Evolutionary conservation across 2,329 filamentous ascomycete genomes (phyloP), one percentile per base, ranked within the genome.

Genomic region (Talaromyces pinophilus): DNA sequence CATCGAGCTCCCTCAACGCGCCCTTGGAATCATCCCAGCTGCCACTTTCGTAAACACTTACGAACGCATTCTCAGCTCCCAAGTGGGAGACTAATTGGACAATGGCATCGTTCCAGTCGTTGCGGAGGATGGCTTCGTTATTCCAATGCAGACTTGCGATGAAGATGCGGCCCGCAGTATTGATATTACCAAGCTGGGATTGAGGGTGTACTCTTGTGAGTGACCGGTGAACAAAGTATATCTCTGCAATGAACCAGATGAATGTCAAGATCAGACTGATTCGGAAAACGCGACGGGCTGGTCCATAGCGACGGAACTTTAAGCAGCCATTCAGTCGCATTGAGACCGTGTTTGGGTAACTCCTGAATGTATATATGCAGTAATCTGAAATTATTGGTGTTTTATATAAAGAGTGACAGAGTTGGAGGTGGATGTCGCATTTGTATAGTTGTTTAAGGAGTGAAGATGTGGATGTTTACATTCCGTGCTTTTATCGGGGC

Each of bases 141-240:
- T 90, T 91, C 83, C 88, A 91, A 72, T 90, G 88, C 73, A 89
- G 86, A 68, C 86, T 86, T 4, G 88, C 86, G 67, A 92, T 90
- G 78, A 87, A 92, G 68, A 92, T 84, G 3, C 75, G 72, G 3
- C 54, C 54, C 4, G 33, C 33, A n/a, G 33, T 6, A 38, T 40
- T 13, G 11, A 54, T 33, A 6, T 57, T 3, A 5, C 17, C 28
- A 17, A 25, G 15, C 10, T 28, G 38, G 22, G 22, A 5, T 60
- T 40, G 22, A 6, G 22, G 8, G 7, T 30, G 4, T 17, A 17
- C 40, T 19, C 2, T 46, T 11, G 40, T 38, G 5, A 42, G 22
- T n/a, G 19, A 46, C 38, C 7, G 38, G 22, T 60, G 25, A n/a
- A 60, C n/a, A 33, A 3, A 60, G 57, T 44, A 46, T 28, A 46